Conservation (phyloP, 2,329 filamentous ascomycete species). For the Nemania serpens region DNA sequence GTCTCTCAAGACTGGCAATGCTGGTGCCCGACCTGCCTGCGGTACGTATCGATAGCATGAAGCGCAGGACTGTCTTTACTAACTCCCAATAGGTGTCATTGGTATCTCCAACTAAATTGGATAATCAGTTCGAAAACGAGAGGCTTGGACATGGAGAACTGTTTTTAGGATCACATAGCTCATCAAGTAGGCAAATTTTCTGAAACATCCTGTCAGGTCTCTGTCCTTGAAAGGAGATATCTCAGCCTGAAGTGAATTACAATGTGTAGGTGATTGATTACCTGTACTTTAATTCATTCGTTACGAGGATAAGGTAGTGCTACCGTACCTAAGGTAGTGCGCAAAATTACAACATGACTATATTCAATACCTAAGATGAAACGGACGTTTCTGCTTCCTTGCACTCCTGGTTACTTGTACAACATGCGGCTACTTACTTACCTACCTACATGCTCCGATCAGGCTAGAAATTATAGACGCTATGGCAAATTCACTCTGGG, state of each 20-base stretch:
- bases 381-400: too few species aligned
- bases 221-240: neutral
- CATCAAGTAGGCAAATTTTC: constrained; percentile 7
- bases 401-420: too few species aligned
- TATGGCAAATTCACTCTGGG: too few species aligned
- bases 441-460: too few species aligned
- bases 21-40: constrained; percentile 90
- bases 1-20: constrained; percentile 98
- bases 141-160: constrained; percentile 1
- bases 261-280: too few species aligned
- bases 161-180: constrained; percentile 9
- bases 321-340: too few species aligned
- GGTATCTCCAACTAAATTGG: constrained; percentile 74
- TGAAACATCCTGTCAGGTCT: neutral
- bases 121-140: neutral
- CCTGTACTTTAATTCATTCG: too few species aligned
- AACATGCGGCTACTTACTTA: too few species aligned
- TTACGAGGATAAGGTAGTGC: too few species aligned
- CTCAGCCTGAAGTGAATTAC: neutral
- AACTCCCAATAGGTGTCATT: constrained; percentile 70
- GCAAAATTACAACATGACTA: too few species aligned
- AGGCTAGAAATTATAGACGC: too few species aligned
- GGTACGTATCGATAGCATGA: constrained; percentile 58
- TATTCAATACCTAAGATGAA: too few species aligned
- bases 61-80: neutral